Base-by-base conservation (phyloP, 306 rosid species). In the Senna siamea region DNA sequence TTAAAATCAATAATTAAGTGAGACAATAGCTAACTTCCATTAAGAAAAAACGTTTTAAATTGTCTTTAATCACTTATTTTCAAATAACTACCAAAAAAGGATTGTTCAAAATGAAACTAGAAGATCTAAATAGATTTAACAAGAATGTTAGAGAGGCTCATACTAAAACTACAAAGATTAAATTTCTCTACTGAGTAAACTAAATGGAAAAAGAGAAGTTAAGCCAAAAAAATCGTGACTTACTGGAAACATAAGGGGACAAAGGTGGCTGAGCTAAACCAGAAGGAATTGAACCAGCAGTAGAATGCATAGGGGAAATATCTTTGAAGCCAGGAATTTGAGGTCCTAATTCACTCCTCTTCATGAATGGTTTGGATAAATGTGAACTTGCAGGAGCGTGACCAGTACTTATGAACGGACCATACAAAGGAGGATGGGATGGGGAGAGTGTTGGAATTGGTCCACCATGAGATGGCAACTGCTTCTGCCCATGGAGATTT, bases 241-340 rank as follows among this genome's bases (percentile, higher is more conserved):
- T 85, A 93, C 98, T 75, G 50, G 96, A 87, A 56, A 46, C 79
- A 62, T 80, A 51, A 69, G 94, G 96, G 66, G 96, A 81, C 69
- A 93, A 60, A 13, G 93, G 95, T 3, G 92, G 93, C 80, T 93
- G 89, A 72, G 89, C 76, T 84, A 90, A 74, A 44, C 82, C 87
- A 43, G 90, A 85, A 79, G 93, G 90, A 58, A 82, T 75, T 44
- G 85, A 80, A 47, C 89, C 95, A 76, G 80, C 75, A 34, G 54
- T 26, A 13, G 91, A 81, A 70, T 84, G 85, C 28, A 78, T 37
- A 40, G 98, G 98, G 38, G 96, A 83, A 48, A 82, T 76, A 70
- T 80, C 62, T 78, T 84, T 77, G 59, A 80, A 80, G 77, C 92
- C 82, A 65, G 86, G 66, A 69, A 70, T 69, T 4, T 92, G 90